Percentiles rank a stretch among this genome's conserved stretches.
Evolutionary conservation across 345 rosid species (phyloP).

Genomic region (Anastatica hierochuntica): DNA sequence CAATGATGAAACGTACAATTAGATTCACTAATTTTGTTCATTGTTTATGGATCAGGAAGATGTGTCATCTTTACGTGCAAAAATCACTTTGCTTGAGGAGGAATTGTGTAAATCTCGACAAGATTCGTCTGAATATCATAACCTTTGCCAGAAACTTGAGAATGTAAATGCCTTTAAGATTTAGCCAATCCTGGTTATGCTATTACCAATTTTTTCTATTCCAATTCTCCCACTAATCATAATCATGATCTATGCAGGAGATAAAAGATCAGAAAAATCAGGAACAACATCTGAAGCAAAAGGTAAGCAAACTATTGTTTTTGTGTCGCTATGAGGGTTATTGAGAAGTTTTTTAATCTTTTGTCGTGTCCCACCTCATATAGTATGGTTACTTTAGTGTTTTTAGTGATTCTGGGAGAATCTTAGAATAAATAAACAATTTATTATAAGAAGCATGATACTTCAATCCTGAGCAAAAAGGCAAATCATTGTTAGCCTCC

Average conservation of each 20-base stretch:
- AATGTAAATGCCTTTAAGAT: constrained; percentile 38
- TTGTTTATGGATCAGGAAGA: constrained; percentile 51
- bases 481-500: background rate
- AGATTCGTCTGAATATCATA: constrained; percentile 50
- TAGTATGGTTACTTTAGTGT: constrained; percentile 7
- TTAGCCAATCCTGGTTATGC: constrained; percentile 4
- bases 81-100: constrained; percentile 65
- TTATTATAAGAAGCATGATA: background rate
- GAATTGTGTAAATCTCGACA: constrained; percentile 66
- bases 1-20: background rate
- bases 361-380: background rate
- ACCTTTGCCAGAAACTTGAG: constrained; percentile 50
- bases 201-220: constrained; percentile 1
- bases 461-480: constrained; percentile 1
- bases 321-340: background rate
- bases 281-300: constrained; percentile 84
- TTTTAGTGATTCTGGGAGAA: constrained; percentile 4
- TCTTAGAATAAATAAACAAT: background rate
- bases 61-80: constrained; percentile 47
- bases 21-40: constrained; percentile 16
- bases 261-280: constrained; percentile 67
- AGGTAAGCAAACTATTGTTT: constrained; percentile 38
- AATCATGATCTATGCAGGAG: constrained; percentile 46
- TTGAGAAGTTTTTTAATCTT: background rate
- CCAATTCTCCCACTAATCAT: constrained; percentile 5